Evolutionary conservation across 345 rosid species (phyloP).

Genomic region (Eucalyptus cladocalyx): DNA sequence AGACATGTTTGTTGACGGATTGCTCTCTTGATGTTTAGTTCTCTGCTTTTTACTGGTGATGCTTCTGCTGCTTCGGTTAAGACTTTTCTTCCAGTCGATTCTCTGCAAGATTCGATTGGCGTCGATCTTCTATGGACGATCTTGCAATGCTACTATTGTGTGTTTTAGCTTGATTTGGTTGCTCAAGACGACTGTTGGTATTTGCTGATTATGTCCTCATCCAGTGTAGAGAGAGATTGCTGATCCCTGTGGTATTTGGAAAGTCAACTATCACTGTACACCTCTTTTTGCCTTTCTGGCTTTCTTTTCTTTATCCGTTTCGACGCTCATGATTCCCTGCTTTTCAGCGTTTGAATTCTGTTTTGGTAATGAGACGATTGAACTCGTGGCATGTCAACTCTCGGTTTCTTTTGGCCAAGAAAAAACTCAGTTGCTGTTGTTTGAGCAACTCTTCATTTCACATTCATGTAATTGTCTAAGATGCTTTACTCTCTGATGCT

Average conservation of each 20-base stretch:
- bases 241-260: background rate
- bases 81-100: background rate
- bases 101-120: background rate
- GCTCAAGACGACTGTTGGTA: background rate
- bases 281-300: background rate
- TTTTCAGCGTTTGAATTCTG: background rate
- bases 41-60: background rate
- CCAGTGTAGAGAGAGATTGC: background rate
- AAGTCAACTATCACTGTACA: background rate
- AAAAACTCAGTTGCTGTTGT: background rate
- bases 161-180: background rate
- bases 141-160: background rate
- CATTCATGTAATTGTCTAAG: background rate
- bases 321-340: background rate
- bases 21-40: background rate
- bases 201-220: background rate
- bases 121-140: background rate
- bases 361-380: background rate
- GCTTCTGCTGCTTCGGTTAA: background rate
- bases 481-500: background rate
- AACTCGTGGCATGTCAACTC: background rate
- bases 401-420: background rate
- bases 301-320: background rate
- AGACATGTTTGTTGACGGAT: background rate
- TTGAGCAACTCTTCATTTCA: background rate